Percentiles rank a stretch among this genome's conserved stretches.
These are phyloP conservation scores for Pseudomassariella vexata DNA, from an alignment of 2,329 filamentous ascomycete species.

Conservation along the genomic window DNA sequence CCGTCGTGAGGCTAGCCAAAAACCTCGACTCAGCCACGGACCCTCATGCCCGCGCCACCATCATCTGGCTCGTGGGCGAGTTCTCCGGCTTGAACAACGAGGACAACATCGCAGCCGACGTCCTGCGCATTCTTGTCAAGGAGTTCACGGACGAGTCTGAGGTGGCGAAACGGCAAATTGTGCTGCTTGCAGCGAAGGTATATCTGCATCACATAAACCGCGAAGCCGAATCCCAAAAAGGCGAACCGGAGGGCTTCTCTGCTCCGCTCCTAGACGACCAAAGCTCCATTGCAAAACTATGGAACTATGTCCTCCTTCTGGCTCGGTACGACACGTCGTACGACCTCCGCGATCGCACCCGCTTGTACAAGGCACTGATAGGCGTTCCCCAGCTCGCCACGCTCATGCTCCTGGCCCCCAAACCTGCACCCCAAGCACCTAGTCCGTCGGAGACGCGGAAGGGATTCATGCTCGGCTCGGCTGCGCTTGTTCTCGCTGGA, in stretches of 20 bases:
- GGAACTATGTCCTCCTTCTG: slow-evolving; percentile 78
- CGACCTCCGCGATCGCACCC: slow-evolving; percentile 84
- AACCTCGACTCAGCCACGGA: slow-evolving; percentile 86
- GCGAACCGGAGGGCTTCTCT: neutral
- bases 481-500: slow-evolving; percentile 77
- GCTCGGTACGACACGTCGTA: slow-evolving; percentile 93
- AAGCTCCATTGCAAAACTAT: slow-evolving; percentile 70
- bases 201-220: slow-evolving; percentile 83
- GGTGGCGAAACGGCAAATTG: slow-evolving; percentile 81
- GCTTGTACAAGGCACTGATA: slow-evolving; percentile 82
- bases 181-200: slow-evolving; percentile 91
- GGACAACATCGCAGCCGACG: slow-evolving; percentile 88
- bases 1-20: slow-evolving; percentile 82
- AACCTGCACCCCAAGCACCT: slow-evolving; percentile 84
- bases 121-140: slow-evolving; percentile 80
- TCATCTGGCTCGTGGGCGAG: slow-evolving; percentile 96
- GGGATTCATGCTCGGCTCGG: slow-evolving; percentile 73
- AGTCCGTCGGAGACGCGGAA: slow-evolving; percentile 82
- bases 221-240: slow-evolving; percentile 35
- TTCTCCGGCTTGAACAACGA: slow-evolving; percentile 76
- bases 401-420: slow-evolving; percentile 85
- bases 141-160: slow-evolving; percentile 81
- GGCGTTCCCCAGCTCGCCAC: slow-evolving; percentile 81
- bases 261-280: slow-evolving; percentile 42
- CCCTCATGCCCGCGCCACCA: slow-evolving; percentile 83